Percentiles rank a stretch among this genome's conserved stretches.
These are phyloP conservation scores for Podospora didyma DNA, from an alignment of 495 filamentous ascomycete species.

Conservation along the genomic window DNA sequence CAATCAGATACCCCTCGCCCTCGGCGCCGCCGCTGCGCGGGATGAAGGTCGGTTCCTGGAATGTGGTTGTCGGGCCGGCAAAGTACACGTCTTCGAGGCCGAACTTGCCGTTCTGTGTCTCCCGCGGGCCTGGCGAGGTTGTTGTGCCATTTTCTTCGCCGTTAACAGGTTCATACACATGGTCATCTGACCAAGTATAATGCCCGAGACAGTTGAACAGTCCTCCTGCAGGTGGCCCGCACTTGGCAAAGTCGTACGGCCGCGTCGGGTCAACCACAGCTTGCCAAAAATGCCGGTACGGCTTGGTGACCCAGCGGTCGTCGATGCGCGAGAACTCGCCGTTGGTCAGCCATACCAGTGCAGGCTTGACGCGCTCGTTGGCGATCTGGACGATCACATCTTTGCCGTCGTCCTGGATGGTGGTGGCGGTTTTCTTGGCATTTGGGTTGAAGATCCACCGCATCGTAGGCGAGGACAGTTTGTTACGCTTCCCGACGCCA, in stretches of 20 bases:
- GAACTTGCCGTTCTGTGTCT: constrained; percentile 12
- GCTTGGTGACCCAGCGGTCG: constrained; percentile 48
- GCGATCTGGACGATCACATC: constrained; percentile 19
- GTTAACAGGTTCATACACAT: constrained; percentile 10
- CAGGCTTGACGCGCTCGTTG: constrained; percentile 31
- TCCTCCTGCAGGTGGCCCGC: constrained; percentile 44
- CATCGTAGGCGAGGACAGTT: constrained; percentile 44
- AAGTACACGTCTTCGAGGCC: constrained; percentile 40
- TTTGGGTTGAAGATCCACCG: constrained; percentile 53
- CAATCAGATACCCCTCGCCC: constrained; percentile 54
- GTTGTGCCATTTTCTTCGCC: background rate
- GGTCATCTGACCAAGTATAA: constrained; percentile 34
- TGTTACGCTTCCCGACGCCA: constrained; percentile 26
- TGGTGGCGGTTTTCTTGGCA: constrained; percentile 20
- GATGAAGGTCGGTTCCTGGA: constrained; percentile 58
- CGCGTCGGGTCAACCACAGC: constrained; percentile 40
- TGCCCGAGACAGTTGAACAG: constrained; percentile 46
- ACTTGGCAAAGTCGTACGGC: constrained; percentile 48
- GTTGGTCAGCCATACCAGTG: constrained; percentile 37
- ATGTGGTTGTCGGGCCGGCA: constrained; percentile 45
- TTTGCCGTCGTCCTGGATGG: constrained; percentile 7
- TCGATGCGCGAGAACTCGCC: constrained; percentile 61
- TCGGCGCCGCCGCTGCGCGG: constrained; percentile 41
- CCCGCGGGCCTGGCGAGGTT: background rate
- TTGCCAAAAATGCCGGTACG: constrained; percentile 54